Conservation (phyloP, 176 grass and related monocot species). For the Oryza officinalis region DNA sequence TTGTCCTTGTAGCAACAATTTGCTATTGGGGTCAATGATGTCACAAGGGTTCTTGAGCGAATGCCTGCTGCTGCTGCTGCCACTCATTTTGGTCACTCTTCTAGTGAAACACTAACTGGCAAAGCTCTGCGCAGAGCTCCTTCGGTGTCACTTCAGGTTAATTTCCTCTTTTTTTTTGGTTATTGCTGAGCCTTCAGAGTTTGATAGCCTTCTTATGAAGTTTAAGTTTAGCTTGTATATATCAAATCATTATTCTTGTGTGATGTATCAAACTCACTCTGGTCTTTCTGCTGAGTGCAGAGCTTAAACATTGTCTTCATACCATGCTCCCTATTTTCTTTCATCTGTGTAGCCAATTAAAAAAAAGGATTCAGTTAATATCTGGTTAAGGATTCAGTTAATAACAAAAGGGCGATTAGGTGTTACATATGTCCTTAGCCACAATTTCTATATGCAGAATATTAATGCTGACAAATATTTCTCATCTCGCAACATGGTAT, state of each 20-base stretch:
- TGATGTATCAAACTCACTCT: background rate
- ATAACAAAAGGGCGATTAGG: slow-evolving; percentile 14
- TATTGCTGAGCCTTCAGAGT: background rate
- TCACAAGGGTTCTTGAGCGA: slow-evolving; percentile 89
- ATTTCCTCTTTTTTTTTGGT: slow-evolving; percentile 26
- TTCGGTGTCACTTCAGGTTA: slow-evolving; percentile 70
- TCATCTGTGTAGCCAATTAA: background rate
- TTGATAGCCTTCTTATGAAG: background rate
- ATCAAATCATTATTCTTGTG: background rate
- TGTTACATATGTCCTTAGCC: background rate
- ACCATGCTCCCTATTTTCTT: slow-evolving; percentile 2
- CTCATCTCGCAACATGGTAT: slow-evolving; percentile 10
- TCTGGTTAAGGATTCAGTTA: background rate
- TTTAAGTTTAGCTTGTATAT: slow-evolving; percentile 4
- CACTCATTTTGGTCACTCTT: slow-evolving; percentile 9
- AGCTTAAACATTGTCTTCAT: background rate
- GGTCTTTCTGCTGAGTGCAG: background rate
- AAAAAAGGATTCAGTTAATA: no score
- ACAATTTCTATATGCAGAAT: background rate
- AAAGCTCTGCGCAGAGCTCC: slow-evolving; percentile 46
- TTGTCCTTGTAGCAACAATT: slow-evolving; percentile 68
- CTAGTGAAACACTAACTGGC: slow-evolving; percentile 24
- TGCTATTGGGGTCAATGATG: slow-evolving; percentile 85
- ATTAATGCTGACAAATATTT: slow-evolving; percentile 4
- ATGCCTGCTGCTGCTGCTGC: slow-evolving; percentile 45